phyloP scores from a whole-genome alignment of 1,139 yeast species.

The Kodamaea ohmeri region DNA sequence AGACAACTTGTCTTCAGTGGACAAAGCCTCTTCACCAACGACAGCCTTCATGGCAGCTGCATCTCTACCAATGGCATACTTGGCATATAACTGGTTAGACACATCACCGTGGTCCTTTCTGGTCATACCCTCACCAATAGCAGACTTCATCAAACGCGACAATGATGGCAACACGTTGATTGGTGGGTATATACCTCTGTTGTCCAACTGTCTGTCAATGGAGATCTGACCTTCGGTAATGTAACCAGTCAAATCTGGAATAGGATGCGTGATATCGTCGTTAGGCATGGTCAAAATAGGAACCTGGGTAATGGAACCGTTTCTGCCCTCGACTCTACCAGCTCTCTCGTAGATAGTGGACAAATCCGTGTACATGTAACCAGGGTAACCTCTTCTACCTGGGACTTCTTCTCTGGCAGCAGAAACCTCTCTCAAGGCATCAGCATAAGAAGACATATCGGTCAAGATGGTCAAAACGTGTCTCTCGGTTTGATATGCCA shows the following conservation, averaged over 20 bases:
- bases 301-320: conserved; percentile 97
- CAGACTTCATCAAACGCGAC: conserved; percentile 97
- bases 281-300: conserved; percentile 99
- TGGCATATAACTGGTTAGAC: conserved; percentile 96
- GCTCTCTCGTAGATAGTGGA: conserved; percentile 99
- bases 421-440: conserved; percentile 98
- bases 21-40: conserved; percentile 98
- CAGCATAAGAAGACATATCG: conserved; percentile 99
- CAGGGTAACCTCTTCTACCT: conserved; percentile 99
- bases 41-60: conserved; percentile 99
- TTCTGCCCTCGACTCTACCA: conserved; percentile 99
- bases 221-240: conserved; percentile 98
- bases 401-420: conserved; percentile 99
- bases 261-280: conserved; percentile 99
- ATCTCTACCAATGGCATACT: conserved; percentile 98
- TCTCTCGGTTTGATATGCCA: conserved; percentile 98
- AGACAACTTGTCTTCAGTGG: conserved; percentile 95
- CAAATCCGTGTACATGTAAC: conserved; percentile 99
- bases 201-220: conserved; percentile 91
- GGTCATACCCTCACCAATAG: conserved; percentile 99
- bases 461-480: conserved; percentile 97
- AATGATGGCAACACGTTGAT: conserved; percentile 95
- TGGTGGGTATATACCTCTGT: conserved; percentile 98
- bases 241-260: conserved; percentile 99
- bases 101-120: conserved; percentile 99